A percentile compares a stretch with the other conserved stretches of the same genome.
These are phyloP conservation scores for Nitzschia sp. DNA, from an alignment of 108 stramenopile genomes.

Conservation along the genomic window DNA sequence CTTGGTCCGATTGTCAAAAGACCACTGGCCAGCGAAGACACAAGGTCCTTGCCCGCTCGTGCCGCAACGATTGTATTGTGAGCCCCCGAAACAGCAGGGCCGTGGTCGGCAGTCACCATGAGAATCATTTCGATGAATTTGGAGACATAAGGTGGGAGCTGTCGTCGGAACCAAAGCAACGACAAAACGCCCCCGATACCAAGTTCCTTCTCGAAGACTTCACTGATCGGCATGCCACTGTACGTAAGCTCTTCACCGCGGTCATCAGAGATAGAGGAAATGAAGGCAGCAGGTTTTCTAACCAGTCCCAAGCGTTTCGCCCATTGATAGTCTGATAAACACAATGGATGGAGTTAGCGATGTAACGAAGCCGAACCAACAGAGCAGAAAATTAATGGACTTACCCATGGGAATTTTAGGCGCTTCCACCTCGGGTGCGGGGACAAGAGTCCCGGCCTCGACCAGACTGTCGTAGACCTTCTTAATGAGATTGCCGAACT, in stretches of 20 bases:
- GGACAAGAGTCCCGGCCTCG: constrained; percentile 42
- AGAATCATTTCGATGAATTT: constrained; percentile 94
- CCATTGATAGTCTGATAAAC: constrained; percentile 77
- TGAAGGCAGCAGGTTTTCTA: constrained; percentile 91
- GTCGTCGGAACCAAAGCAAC: constrained; percentile 91
- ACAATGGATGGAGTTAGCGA: not conserved
- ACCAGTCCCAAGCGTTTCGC: constrained; percentile 89
- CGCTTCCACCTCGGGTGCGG: constrained; percentile 59
- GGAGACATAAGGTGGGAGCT: constrained; percentile 84
- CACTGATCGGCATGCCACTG: constrained; percentile 87
- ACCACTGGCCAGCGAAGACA: constrained; percentile 84
- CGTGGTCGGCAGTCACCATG: constrained; percentile 90
- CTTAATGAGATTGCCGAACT: constrained; percentile 75
- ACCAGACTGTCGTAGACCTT: constrained; percentile 60
- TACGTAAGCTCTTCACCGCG: constrained; percentile 90
- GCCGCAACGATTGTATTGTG: constrained; percentile 94
- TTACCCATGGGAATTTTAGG: constrained; percentile 78
- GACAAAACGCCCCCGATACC: constrained; percentile 89
- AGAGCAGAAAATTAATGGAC: not conserved
- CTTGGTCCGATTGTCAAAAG: constrained; percentile 90
- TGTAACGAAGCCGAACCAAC: not conserved
- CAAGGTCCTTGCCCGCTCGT: constrained; percentile 90
- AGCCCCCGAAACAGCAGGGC: constrained; percentile 86
- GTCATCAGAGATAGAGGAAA: constrained; percentile 91
- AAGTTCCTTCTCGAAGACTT: constrained; percentile 80